Conservation (phyloP, 805 yeast species). For the Saccharomyces kudriavzevii region DNA sequence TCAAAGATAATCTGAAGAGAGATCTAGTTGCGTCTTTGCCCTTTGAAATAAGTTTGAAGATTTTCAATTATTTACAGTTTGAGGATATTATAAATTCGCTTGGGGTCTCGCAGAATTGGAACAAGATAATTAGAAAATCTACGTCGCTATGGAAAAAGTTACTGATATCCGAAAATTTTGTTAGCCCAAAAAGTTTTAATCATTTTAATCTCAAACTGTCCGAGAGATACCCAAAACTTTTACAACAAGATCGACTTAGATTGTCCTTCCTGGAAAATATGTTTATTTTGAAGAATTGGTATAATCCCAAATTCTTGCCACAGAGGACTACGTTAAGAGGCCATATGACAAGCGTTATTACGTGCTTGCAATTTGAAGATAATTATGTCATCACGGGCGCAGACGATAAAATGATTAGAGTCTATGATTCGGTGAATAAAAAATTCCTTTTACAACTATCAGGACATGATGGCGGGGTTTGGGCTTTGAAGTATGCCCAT, state of each 20-base stretch:
- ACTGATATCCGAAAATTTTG: slow-evolving; percentile 53
- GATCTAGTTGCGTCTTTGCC: slow-evolving; percentile 72
- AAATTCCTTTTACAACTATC: slow-evolving; percentile 48
- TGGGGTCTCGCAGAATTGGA: slow-evolving; percentile 66
- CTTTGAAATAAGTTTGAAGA: slow-evolving; percentile 57
- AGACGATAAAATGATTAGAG: slow-evolving; percentile 74
- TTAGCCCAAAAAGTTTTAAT: slow-evolving; percentile 38
- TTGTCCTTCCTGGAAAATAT: slow-evolving; percentile 36
- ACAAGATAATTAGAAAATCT: slow-evolving; percentile 48
- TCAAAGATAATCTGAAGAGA: slow-evolving; percentile 44
- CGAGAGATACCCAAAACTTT: slow-evolving; percentile 16
- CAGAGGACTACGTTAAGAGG: slow-evolving; percentile 56
- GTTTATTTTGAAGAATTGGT: slow-evolving; percentile 70
- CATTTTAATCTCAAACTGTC: slow-evolving; percentile 11
- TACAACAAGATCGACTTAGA: slow-evolving; percentile 15
- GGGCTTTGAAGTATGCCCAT: slow-evolving; percentile 91
- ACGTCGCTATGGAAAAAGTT: slow-evolving; percentile 63
- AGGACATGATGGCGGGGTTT: slow-evolving; percentile 97
- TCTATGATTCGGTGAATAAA: slow-evolving; percentile 74
- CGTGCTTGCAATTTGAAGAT: slow-evolving; percentile 88
- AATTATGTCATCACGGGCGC: slow-evolving; percentile 88
- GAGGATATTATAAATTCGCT: slow-evolving; percentile 52
- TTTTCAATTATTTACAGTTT: slow-evolving; percentile 58
- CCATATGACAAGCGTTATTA: slow-evolving; percentile 76
- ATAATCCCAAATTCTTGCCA: slow-evolving; percentile 62